Evolutionary conservation across 1,284 basidiomycete species (phyloP), one percentile per base, ranked within the genome.

Genomic region (Singerocomus inundabilis): DNA sequence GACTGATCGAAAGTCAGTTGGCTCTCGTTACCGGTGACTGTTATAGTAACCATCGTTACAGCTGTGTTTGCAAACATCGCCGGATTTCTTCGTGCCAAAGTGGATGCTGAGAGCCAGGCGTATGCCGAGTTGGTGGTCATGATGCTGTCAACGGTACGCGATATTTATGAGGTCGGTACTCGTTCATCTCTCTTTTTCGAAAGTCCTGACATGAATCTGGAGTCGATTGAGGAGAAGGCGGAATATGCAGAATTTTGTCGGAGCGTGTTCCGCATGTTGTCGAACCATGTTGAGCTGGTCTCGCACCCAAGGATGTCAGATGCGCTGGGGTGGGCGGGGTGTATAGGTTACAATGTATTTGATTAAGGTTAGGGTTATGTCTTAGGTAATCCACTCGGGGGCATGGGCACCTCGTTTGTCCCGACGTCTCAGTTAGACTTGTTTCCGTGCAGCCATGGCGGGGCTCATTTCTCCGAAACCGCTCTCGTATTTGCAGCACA

Each of bases 391-490:
- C 46, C 29, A 21, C 21, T 21, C 21, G 21, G 21, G 21, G 21
- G 21, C 21, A 21, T 21, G 21, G 21, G 21, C 21, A 21, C 21
- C 21, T 21, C 28, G 28, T 29, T 35, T 49, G n/a, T 37, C 26
- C n/a, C 35, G 38, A 43, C 54, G 52, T 58, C 37, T 56, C 52
- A 47, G 34, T 48, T 16, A 16, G 12, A 10, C n/a, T 49, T 48
- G 24, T 43, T 40, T 34, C 50, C 51, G 48, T 37, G 51, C 41
- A 62, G 67, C 71, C 66, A 84, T 84, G 82, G 79, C 82, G 64
- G 73, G 73, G 60, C 70, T 75, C 54, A 70, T 75, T 55, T 84
- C 82, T 58, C 82, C 82, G 38, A 82, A 78, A 63, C 82, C 82
- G 38, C 72, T 84, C 48, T 81, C 82, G 4, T 84, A 82, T 68